These are phyloP conservation scores for Amanita exitialis DNA, from an alignment of 768 basidiomycete genomes.

Conservation along the genomic window DNA sequence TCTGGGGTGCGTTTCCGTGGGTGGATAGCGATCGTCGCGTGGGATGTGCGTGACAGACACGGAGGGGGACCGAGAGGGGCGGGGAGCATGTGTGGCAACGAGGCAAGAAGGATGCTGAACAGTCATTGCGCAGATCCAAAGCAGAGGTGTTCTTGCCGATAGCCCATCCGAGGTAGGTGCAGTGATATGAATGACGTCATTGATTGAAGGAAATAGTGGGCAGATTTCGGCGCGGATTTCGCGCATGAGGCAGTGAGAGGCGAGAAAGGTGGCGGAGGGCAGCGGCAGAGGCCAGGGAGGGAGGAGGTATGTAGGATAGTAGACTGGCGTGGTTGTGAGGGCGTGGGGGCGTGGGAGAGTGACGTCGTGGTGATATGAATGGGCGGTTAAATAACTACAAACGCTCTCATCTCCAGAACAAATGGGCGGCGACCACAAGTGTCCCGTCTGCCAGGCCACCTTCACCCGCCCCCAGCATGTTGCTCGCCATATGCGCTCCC, in stretches of 20 bases:
- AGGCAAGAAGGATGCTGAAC: not conserved
- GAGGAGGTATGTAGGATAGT: not conserved
- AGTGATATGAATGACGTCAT: conserved; percentile 3
- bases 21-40: not conserved
- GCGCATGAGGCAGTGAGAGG: conserved; percentile 17
- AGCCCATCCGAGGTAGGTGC: conserved; percentile 70
- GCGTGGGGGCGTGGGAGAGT: conserved; percentile 13
- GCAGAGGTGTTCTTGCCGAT: conserved; percentile 87
- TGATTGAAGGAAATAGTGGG: conserved; percentile 30
- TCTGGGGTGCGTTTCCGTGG: not conserved
- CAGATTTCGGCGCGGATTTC: conserved; percentile 53
- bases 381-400: conserved; percentile 18
- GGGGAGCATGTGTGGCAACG: not conserved
- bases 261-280: not conserved
- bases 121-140: conserved; percentile 32
- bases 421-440: conserved; percentile 81
- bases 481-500: conserved; percentile 83
- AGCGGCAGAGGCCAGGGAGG: not conserved
- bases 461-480: conserved; percentile 89
- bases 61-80: not conserved
- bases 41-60: not conserved
- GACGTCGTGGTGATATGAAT: conserved; percentile 11
- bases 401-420: conserved; percentile 11
- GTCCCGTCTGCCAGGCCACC: conserved; percentile 79
- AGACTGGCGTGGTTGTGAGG: conserved; percentile 12